Conservation (phyloP, 148 eudicot genomes). For the Vaccinium vitisidaea region DNA sequence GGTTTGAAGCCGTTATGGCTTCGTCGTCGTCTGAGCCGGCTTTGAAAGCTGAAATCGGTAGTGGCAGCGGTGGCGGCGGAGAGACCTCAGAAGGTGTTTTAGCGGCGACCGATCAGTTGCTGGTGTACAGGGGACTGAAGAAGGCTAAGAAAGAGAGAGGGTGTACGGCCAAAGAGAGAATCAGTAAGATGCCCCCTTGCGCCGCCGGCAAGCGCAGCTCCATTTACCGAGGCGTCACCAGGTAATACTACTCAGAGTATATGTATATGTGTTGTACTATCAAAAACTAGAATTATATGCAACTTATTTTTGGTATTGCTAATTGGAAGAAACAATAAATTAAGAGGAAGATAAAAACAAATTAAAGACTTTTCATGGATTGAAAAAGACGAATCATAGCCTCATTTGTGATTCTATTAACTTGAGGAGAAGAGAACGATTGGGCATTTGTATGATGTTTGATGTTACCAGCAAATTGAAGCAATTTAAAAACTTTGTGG, state of each 20-base stretch:
- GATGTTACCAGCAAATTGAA: no score
- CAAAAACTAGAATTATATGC: no score
- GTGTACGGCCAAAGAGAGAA: slow-evolving; percentile 93
- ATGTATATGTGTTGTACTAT: background rate
- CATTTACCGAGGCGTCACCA: slow-evolving; percentile 96
- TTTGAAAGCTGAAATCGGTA: slow-evolving; percentile 34
- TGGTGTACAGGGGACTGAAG: slow-evolving; percentile 53
- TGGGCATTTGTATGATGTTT: no score
- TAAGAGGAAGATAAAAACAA: no score
- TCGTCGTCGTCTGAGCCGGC: slow-evolving; percentile 35
- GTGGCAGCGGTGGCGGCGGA: slow-evolving; percentile 34
- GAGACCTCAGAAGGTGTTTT: slow-evolving; percentile 28
- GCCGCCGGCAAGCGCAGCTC: slow-evolving; percentile 99
- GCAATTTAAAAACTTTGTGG: no score
- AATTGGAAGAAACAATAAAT: no score
- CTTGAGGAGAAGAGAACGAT: no score
- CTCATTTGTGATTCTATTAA: no score
- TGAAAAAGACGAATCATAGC: no score
- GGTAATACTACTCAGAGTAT: slow-evolving; percentile 29
- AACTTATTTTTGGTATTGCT: no score
- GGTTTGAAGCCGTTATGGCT: slow-evolving; percentile 22
- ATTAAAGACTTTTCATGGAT: no score
- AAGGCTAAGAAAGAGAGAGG: slow-evolving; percentile 78
- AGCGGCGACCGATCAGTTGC: slow-evolving; percentile 28
- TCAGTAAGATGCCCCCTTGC: slow-evolving; percentile 97